Percentiles rank a stretch among this genome's conserved stretches.
These are phyloP conservation scores for Candida cerambycidarum DNA, from an alignment of 805 yeast genomes.

Conservation along the genomic window DNA sequence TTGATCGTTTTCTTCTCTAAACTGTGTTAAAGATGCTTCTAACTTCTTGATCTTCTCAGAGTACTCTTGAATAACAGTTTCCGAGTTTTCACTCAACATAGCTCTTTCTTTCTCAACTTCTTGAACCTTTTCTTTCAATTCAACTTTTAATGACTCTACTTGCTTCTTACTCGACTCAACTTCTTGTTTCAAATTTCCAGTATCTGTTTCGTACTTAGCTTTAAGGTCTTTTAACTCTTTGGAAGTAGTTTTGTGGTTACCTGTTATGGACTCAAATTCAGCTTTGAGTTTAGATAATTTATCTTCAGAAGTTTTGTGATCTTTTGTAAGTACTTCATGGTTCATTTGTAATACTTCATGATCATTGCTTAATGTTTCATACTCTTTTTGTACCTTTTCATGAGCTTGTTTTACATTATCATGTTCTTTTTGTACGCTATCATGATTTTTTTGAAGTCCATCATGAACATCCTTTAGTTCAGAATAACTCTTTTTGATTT, in stretches of 20 bases:
- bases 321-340: conserved; percentile 1
- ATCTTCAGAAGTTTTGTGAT: background rate
- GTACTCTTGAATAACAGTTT: conserved; percentile 49
- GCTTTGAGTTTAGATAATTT: background rate
- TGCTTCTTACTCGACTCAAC: conserved; percentile 26
- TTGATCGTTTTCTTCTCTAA: conserved; percentile 16
- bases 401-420: background rate
- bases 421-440: background rate
- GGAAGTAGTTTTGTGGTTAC: background rate
- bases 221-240: conserved; percentile 8
- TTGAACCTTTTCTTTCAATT: conserved; percentile 34
- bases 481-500: conserved; percentile 1
- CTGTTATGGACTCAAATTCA: background rate
- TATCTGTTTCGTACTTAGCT: conserved; percentile 5
- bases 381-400: background rate
- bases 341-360: background rate
- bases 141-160: conserved; percentile 26
- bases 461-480: conserved; percentile 1
- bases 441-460: conserved; percentile 5
- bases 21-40: conserved; percentile 31
- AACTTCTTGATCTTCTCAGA: conserved; percentile 43
- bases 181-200: conserved; percentile 7
- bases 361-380: conserved; percentile 1
- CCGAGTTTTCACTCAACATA: conserved; percentile 49
- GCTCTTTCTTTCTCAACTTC: conserved; percentile 54